phyloP scores from a whole-genome alignment of 306 rosid species.

The Quercus wislizeni region DNA sequence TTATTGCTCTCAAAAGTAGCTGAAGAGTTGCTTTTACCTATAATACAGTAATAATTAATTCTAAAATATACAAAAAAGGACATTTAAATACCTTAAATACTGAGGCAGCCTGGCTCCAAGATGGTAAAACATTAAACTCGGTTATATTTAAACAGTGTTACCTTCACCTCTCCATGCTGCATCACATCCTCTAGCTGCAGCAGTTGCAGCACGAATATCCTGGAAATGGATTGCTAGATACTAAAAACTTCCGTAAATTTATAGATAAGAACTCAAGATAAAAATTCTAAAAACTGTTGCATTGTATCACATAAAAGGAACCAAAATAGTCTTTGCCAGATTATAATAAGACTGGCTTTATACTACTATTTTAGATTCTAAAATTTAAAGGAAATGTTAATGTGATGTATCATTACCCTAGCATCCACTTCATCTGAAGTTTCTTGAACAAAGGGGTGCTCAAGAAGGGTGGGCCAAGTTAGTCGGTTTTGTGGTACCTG shows the following conservation, averaged over 20 bases:
- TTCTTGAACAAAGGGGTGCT: constrained; percentile 94
- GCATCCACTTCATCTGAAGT: constrained; percentile 46
- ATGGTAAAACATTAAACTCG: constrained; percentile 38
- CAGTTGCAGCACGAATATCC: constrained; percentile 49
- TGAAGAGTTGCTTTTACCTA: constrained; percentile 32
- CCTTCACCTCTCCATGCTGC: constrained; percentile 56
- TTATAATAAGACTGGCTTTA: not conserved
- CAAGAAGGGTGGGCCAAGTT: constrained; percentile 95
- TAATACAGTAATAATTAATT: constrained; percentile 8
- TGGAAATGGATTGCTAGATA: constrained; percentile 26
- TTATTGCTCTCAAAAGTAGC: constrained; percentile 38
- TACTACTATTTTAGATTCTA: not conserved
- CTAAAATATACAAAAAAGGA: constrained; percentile 4
- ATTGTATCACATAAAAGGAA: not conserved
- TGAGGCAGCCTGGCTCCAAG: constrained; percentile 22
- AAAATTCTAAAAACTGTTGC: not conserved
- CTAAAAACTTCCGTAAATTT: not conserved
- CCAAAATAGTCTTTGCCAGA: not conserved
- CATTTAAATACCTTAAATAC: not conserved
- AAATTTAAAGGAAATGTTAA: constrained; percentile 12
- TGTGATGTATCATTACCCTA: constrained; percentile 48
- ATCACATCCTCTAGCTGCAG: constrained; percentile 41
- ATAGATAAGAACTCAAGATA: not conserved
- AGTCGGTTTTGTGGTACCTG: constrained; percentile 94
- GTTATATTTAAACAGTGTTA: constrained; percentile 36